Base-by-base conservation (phyloP, 208 protist species). In the Tritrichomonas foetus region DNA sequence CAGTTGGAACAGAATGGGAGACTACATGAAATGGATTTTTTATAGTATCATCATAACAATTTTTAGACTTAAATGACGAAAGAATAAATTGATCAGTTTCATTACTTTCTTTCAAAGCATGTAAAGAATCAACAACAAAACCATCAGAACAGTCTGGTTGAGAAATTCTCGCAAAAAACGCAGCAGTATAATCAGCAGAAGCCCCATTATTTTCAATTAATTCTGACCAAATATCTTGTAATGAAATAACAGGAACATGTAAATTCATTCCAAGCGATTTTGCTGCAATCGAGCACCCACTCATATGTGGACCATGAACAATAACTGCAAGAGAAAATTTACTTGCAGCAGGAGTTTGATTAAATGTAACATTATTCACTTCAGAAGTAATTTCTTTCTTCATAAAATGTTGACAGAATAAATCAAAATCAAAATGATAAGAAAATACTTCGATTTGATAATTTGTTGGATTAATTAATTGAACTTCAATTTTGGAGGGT, bases 401-500 rank as follows among this genome's bases (percentile, higher is more conserved):
- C 1, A 57, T 89, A 9, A 89, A 89, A 20, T 44, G 44, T n/a
- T 89, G 44, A 5, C 33, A 8, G 11, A 53, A 89, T 36, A 57
- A 30, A 8, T 89, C 41, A 36, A 53, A 57, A 16, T 89, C 78
- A 49, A 57, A 89, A 20, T 89, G 44, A n/a, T 61, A 89, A 39
- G 78, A 53, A n/a, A 89, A 57, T 1, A 89, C 78, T 57, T 89
- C 78, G 16, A 89, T 53, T 57, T 25, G 78, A 39, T 89, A 89
- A 61, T 89, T 89, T 36, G 78, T 89, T 44, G 44, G 44, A 30
- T 89, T 89, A 13, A 39, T 89, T 0, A 89, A 5, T 57, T 89
- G 33, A 1, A 89, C 16, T 11, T 89, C 47, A 61, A 36, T 53
- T 1, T n/a, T 89, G 3, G 41, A 89, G 2, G 41, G 25, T 13